A percentile compares a stretch with the other conserved stretches of the same genome.
phyloP scores from a whole-genome alignment of 1,284 basidiomycete genomes.

The Cryptococcus hybrid region DNA sequence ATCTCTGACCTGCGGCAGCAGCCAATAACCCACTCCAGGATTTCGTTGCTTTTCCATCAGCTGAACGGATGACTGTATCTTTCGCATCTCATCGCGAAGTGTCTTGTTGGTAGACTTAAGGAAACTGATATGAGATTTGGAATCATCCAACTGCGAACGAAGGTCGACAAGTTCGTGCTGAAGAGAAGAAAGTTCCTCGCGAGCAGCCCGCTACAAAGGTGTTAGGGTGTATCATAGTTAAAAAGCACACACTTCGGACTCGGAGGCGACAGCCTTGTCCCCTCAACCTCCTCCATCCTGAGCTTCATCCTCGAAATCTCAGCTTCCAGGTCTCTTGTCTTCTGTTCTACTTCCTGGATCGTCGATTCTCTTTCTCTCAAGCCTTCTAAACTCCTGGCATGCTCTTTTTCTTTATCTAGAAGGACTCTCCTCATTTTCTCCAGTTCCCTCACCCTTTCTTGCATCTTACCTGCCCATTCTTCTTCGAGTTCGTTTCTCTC shows the following conservation, averaged over 20 bases:
- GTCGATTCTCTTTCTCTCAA: slow-evolving; percentile 62
- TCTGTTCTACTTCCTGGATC: slow-evolving; percentile 57
- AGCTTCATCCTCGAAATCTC: slow-evolving; percentile 25
- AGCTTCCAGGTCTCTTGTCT: slow-evolving; percentile 57
- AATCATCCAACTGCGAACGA: slow-evolving; percentile 48
- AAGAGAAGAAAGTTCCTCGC: slow-evolving; percentile 47
- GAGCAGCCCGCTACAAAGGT: slow-evolving; percentile 43
- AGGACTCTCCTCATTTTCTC: slow-evolving; percentile 66
- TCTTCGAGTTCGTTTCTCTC: slow-evolving; percentile 61
- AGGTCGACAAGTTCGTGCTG: slow-evolving; percentile 38
- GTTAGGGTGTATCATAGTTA: too few species aligned
- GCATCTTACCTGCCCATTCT: slow-evolving; percentile 55
- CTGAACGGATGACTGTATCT: slow-evolving; percentile 85
- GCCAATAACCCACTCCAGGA: slow-evolving; percentile 91
- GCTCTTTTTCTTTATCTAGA: slow-evolving; percentile 55
- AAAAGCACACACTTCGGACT: slow-evolving; percentile 46
- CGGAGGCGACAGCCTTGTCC: slow-evolving; percentile 43
- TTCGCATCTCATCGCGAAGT: slow-evolving; percentile 84
- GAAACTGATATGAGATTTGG: slow-evolving; percentile 30
- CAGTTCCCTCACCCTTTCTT: slow-evolving; percentile 61
- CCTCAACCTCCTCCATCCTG: slow-evolving; percentile 56
- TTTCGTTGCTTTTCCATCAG: slow-evolving; percentile 84
- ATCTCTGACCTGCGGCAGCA: slow-evolving; percentile 4
- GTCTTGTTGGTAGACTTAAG: slow-evolving; percentile 65
- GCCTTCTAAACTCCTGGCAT: slow-evolving; percentile 56